A percentile compares a stretch with the other conserved stretches of the same genome.
phyloP scores from a whole-genome alignment of 108 stramenopile species.

The Nitzschia inconspicua region DNA sequence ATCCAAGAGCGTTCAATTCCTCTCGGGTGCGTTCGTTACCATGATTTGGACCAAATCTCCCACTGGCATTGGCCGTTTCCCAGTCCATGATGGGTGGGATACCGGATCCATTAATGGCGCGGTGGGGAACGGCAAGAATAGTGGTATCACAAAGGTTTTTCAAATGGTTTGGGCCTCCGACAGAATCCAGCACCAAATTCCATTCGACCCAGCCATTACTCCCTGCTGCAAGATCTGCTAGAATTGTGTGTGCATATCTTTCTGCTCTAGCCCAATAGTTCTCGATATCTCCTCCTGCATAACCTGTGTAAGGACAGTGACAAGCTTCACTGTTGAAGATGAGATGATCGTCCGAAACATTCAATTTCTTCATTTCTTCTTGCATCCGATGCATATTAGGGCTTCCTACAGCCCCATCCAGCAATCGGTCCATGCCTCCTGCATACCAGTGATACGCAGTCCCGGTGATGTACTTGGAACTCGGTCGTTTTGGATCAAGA shows the following conservation, averaged over 20 bases:
- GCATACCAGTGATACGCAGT: conserved; percentile 96
- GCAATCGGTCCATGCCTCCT: conserved; percentile 76
- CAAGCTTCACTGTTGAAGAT: conserved; percentile 75
- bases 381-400: conserved; percentile 75
- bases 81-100: conserved; percentile 54
- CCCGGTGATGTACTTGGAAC: conserved; percentile 80
- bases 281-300: conserved; percentile 77
- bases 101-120: conserved; percentile 38
- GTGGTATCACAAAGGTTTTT: conserved; percentile 91
- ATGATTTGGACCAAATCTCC: conserved; percentile 50
- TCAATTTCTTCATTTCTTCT: conserved; percentile 36
- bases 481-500: conserved; percentile 37
- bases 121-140: conserved; percentile 80
- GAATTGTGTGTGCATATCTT: conserved; percentile 88
- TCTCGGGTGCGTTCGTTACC: conserved; percentile 75
- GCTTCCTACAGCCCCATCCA: conserved; percentile 87
- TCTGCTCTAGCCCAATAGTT: conserved; percentile 82
- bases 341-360: conserved; percentile 42
- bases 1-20: conserved; percentile 75
- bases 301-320: conserved; percentile 76
- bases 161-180: conserved; percentile 92
- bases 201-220: conserved; percentile 92
- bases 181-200: conserved; percentile 85
- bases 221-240: conserved; percentile 89
- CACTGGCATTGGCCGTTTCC: conserved; percentile 38